Base-by-base conservation (phyloP, 1,284 basidiomycete genomes). In the Porogramme epimiltina region DNA sequence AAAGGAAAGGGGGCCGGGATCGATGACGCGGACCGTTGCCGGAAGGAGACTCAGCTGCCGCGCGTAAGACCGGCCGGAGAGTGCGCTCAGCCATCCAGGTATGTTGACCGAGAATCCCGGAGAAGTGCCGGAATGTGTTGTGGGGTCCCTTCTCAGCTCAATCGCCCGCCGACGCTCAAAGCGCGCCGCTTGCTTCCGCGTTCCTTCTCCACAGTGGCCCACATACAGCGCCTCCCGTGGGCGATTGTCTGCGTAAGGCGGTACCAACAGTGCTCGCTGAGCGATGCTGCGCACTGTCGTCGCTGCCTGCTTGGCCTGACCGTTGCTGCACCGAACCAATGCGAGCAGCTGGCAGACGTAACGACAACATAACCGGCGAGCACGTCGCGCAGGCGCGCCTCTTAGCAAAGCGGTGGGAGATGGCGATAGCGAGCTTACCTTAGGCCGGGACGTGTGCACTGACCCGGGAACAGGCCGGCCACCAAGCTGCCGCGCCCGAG, bases 321-420 rank as follows among this genome's bases (percentile, higher is more conserved):
- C 28, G 13, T 31, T 6, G 6, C 28, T 6, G 13, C 28, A 13
- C 28, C 28, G 28, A 31, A 8, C 28, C 28, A 31, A 31, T 31
- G 8, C 13, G 28, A 31, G 28, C 28, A 6, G 28, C 6, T 13
- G 13, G 28, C 28, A 31, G 45, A 50, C 38, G 36, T 48, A 49
- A 41, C 13, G n/a, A 33, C 39, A 36, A 52, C 52, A 54, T 54
- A 54, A 52, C 43, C 52, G 44, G 23, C 31, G 20, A 22, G 23
- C 18, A 37, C 34, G n/a, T 46, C 20, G 39, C 25, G 43, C 49
- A 51, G 49, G 26, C 23, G 55, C 52, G 47, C 43, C 52, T 52
- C 47, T 49, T 42, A 24, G 43, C 34, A 18, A 45, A 18, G 36
- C 45, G 39, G 41, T 37, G 44, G 44, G 38, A 33, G 44, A 48